Base-by-base conservation (phyloP, 441 rosid genomes). In the California macrophylla region DNA sequence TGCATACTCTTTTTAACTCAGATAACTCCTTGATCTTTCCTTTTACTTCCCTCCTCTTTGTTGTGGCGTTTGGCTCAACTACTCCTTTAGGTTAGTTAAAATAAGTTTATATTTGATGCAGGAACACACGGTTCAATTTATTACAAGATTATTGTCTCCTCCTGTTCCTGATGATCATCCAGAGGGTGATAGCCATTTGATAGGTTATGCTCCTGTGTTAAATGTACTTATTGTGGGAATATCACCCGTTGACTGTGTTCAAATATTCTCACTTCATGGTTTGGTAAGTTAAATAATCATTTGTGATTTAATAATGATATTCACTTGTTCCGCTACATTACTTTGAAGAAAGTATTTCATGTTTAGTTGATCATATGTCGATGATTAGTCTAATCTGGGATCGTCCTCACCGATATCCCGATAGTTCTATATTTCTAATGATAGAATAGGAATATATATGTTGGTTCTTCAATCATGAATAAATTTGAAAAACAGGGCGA, bases 191-290 rank as follows among this genome's bases (percentile, higher is more conserved):
- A 84, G 83, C 78, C 87, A 84, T 77, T 82, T 89, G 82, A 86
- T 86, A 63, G 74, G 72, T 71, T 76, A 84, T 83, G 91, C 91
- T 70, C 83, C 87, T 69, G 81, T 89, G 88, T 73, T 89, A 75
- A 89, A 85, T 80, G 89, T 86, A 56, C 83, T 86, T 68, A 80
- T 86, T 26, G 81, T 86, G 66, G 94, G 89, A 72, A 85, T 89
- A 79, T 89, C 84, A 78, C 75, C 89, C 47, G 84, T 85, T 25
- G 94, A 89, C 65, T 82, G 89, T 79, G 86, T 89, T 76, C 91
- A 89, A 83, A 84, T 86, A 64, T 86, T 86, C 82, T 86, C 91
- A 45, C 82, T 89, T 24, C 94, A 89, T 80, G 94, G 94, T 69
- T 76, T 86, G 88, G 94, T 89, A 83, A 40, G 84, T 68, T 64